A percentile compares a stretch with the other conserved stretches of the same genome.
These are phyloP conservation scores for Murraya paniculata DNA, from an alignment of 345 rosid species.

Conservation along the genomic window DNA sequence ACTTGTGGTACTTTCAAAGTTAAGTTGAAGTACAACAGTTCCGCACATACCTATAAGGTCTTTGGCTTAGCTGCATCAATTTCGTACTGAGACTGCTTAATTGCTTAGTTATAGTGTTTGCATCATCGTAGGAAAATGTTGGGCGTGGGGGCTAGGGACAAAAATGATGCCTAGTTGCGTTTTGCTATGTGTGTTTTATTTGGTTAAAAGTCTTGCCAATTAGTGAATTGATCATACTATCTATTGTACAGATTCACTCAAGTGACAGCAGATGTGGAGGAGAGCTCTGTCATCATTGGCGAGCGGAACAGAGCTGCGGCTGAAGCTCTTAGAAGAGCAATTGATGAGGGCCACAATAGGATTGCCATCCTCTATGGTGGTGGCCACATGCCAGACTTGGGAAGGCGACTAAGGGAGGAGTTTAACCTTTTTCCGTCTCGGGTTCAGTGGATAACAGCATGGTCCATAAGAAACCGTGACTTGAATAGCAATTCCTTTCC, in stretches of 20 bases:
- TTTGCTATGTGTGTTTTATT: neutral
- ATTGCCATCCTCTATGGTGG: slow-evolving; percentile 86
- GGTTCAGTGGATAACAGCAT: slow-evolving; percentile 86
- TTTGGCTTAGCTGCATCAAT: no score
- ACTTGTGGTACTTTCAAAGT: no score
- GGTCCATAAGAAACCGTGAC: slow-evolving; percentile 72
- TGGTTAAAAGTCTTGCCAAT: neutral
- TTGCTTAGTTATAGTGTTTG: no score
- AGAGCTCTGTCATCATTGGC: slow-evolving; percentile 79
- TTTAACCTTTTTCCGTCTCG: slow-evolving; percentile 61
- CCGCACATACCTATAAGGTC: no score
- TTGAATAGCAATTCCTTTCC: slow-evolving; percentile 52
- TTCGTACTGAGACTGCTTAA: no score
- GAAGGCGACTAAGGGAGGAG: slow-evolving; percentile 73
- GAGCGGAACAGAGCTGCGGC: slow-evolving; percentile 82
- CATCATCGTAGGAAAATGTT: no score
- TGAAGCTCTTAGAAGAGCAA: slow-evolving; percentile 61
- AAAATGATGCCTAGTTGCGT: neutral
- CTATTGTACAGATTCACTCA: slow-evolving; percentile 60
- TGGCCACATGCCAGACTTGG: slow-evolving; percentile 98
- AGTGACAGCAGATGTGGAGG: slow-evolving; percentile 74
- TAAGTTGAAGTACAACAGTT: no score
- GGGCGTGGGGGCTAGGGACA: neutral
- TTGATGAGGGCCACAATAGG: slow-evolving; percentile 64
- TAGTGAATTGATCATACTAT: neutral